Base-by-base conservation (phyloP, 2,329 filamentous ascomycete species). In the Epicoccum nigrum region DNA sequence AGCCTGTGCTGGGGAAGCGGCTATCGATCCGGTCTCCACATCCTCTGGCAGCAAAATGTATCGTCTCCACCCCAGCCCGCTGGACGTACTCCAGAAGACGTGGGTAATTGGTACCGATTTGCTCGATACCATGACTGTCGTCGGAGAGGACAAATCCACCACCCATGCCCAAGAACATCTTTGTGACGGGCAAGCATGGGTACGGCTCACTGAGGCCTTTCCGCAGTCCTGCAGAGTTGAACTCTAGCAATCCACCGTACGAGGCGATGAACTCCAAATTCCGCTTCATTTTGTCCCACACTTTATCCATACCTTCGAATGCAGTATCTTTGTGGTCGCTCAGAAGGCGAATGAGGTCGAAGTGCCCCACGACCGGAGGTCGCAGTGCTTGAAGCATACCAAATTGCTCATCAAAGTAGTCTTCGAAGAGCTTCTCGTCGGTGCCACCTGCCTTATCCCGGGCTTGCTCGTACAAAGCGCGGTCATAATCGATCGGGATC, bases 201-300 rank as follows among this genome's bases (percentile, higher is more conserved):
- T 99, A 99, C 37, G 93, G 91, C 78, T 97, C 92, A 16, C 79
- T 83, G 74, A 97, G 83, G 4, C 93, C 94, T 78, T 99, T 99
- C 58, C 94, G 83, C 74, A 97, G 71, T 16, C 86, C 92, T 31
- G 89, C 87, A 41, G 88, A 92, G 73, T 99, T 99, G 66, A 96
- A 82, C 81, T 99, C 94, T 54, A 99, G 70, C 73, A 94, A 83
- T 0, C 90, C 93, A 12, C 88, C 90, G 69, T 95, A 93, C 31
- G 78, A 79, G 16, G 80, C 83, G 28, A 93, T 81, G 54, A 85
- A 83, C 53, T 81, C 75, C 63, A 99, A 75, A 71, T 97, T 97
- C 50, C 92, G 81, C 62, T 83, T 60, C 25, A 95, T 82, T 66
- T 79, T 84, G 42, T 80, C 74, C 93, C 93, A 97, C 0, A 96